Base-by-base conservation (phyloP, 148 eudicot genomes). In the Persicaria tinctoria region DNA sequence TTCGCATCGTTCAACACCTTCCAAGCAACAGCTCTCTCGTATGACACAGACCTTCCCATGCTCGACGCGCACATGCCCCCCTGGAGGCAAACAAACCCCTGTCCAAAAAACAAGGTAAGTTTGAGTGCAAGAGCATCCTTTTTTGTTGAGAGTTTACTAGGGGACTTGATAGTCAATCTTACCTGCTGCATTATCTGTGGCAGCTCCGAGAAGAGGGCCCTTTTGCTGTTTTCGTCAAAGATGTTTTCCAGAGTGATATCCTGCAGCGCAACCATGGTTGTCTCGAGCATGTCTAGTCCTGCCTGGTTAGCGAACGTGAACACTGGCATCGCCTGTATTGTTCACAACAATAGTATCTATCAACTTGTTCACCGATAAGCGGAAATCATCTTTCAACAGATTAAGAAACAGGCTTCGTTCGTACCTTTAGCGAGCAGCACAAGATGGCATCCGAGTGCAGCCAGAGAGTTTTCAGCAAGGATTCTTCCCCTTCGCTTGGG, bases 171-270 rank as follows among this genome's bases (percentile, higher is more conserved):
- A 32, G 1, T 32, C 51, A 32, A 32, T 32, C 51, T n/a, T 74
- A 89, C 97, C 97, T 91, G 97, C 60, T 91, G 97, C 90, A 86
- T 87, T 70, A 91, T 87, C 82, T 91, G 93, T 23, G 97, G 93
- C n/a, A 91, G 82, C 84, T 91, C 93, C 0, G 82, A 51, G 73
- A 70, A 87, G 72, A 91, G 85, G 6, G 88, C 68, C 78, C 89
- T 87, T 60, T 83, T 85, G 56, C 97, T 91, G 70, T 82, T 75
- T 55, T 91, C 93, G 59, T 91, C 89, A n/a, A 91, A 83, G 16
- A 91, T 89, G 79, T 81, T 91, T 44, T 91, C 93, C 27, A 91
- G 77, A 6, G 87, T 76, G 12, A 91, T 89, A 76, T 89, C 97
- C 80, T 91, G 97, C 66, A 91, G 86, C 4, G 93, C 91, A 14